Conservation (phyloP, 2,329 filamentous ascomycete genomes). For the Fusarium citri region DNA sequence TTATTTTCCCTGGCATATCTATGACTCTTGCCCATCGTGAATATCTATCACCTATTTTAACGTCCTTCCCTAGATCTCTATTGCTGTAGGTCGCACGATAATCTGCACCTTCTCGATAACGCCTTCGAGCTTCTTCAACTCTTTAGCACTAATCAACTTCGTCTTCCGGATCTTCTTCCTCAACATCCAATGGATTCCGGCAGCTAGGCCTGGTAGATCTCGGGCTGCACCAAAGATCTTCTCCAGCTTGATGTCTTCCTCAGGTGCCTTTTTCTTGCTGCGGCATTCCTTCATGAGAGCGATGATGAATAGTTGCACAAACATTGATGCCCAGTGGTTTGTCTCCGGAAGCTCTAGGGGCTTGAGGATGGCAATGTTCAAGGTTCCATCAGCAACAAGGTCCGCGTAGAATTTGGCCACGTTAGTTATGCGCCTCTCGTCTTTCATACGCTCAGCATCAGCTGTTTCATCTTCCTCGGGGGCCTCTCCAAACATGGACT, state of each 20-base stretch:
- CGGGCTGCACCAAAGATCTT: constrained; percentile 75
- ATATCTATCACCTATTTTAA: neutral
- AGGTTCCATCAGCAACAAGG: constrained; percentile 59
- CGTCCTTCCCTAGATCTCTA: constrained; percentile 21
- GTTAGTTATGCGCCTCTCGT: constrained; percentile 63
- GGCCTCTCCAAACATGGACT: constrained; percentile 75
- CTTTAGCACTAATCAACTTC: constrained; percentile 61
- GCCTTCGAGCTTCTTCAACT: constrained; percentile 58
- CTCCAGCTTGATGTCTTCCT: constrained; percentile 69
- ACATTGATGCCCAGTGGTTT: constrained; percentile 78
- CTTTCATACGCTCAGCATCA: constrained; percentile 58
- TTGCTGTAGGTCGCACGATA: constrained; percentile 42
- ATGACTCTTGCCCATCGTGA: neutral
- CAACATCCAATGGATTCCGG: constrained; percentile 83
- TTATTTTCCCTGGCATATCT: constrained; percentile 2
- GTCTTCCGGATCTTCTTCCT: constrained; percentile 79
- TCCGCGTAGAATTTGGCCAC: constrained; percentile 66
- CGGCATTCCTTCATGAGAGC: constrained; percentile 76
- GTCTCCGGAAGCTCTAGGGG: constrained; percentile 83
- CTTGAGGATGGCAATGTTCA: constrained; percentile 67
- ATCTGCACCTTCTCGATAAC: constrained; percentile 51
- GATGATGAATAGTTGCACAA: constrained; percentile 84
- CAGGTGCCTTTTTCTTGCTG: constrained; percentile 55
- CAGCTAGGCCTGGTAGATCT: constrained; percentile 74
- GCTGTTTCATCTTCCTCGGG: constrained; percentile 68